A percentile compares a stretch with the other conserved stretches of the same genome.
These are phyloP conservation scores for Suhomyces panamericanus DNA, from an alignment of 1,139 yeast species.

Conservation along the genomic window DNA sequence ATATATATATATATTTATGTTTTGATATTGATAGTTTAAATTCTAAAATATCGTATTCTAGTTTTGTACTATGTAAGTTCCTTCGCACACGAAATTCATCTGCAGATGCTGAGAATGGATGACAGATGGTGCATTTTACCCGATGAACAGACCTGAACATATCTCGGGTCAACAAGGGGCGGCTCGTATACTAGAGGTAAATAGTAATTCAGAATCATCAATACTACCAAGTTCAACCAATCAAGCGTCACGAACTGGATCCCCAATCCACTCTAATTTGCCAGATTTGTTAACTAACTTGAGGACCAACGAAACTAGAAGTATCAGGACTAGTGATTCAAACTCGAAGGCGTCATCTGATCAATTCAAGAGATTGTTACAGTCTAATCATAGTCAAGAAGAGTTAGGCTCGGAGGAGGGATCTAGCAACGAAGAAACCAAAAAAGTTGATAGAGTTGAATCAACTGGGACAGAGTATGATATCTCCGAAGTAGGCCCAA, in stretches of 20 bases:
- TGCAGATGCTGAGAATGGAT: too few relatives aligned
- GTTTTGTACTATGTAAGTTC: neutral
- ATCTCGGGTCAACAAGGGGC: neutral
- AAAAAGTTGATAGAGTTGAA: too few relatives aligned
- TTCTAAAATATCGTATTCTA: too few relatives aligned
- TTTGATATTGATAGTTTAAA: too few relatives aligned
- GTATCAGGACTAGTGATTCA: neutral
- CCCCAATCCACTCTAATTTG: constrained; percentile 29
- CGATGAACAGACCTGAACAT: neutral
- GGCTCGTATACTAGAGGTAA: neutral
- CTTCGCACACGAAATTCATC: too few relatives aligned
- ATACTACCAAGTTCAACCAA: too few relatives aligned
- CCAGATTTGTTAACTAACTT: constrained; percentile 25
- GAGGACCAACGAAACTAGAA: constrained; percentile 24
- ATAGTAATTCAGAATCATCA: too few relatives aligned
- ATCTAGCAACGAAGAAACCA: too few relatives aligned
- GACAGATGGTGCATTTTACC: neutral
- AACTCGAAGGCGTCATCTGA: neutral
- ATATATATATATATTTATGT: too few relatives aligned
- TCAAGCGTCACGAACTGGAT: constrained; percentile 8
- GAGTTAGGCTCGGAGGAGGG: neutral
- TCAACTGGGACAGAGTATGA: too few relatives aligned
- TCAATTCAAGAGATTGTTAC: constrained; percentile 2
- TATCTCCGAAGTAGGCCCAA: too few relatives aligned
- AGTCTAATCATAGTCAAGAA: constrained; percentile 1